Evolutionary conservation across 805 yeast genomes (phyloP), one percentile per base, ranked within the genome.

Genomic region (Lipomyces sp.): DNA sequence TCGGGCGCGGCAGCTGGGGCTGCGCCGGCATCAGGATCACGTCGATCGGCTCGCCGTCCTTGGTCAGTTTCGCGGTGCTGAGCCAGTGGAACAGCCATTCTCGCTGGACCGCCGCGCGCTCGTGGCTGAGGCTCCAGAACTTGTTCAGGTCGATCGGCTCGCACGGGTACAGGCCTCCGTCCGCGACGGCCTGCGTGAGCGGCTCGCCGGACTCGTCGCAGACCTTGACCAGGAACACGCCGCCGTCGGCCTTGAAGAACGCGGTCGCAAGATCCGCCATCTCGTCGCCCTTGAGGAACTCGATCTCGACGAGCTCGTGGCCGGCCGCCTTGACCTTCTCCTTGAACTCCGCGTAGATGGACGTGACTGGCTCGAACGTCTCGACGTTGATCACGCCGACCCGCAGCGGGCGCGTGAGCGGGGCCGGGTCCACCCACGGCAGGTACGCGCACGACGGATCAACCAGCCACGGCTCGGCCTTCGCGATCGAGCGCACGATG

Each of bases 271-370:
- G 43, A 2, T 64, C 64, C 45, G 64, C 60, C 46, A 70, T 59
- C 68, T 72, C 79, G 69, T 38, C 71, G 71, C 45, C 77, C 65
- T 35, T 66, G 68, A 31, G 44, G 23, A 53, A 28, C 14, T 47
- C 51, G 18, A 56, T 70, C 43, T 74, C 75, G 40, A 80, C 69
- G 10, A 78, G 70, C 50, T 75, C 76, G 58, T 78, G 81, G 24
- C 84, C 79, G 2, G 86, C 83, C 1, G 68, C 74, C 50, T 70
- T 66, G 61, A 86, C 74, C 59, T 80, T 81, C 2, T 69, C 74
- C 22, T 70, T 81, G 8, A 77, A 76, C 39, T 70, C 67, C 55
- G 79, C 70, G 63, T 84, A n/a, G 73, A 69, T 50, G 70, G 74
- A 56, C 72, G 78, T 21, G 80, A 81, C 18, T 69, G 72, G 39